These are phyloP conservation scores for Ganoderma boninense DNA, from an alignment of 1,284 basidiomycete species.

Conservation along the genomic window DNA sequence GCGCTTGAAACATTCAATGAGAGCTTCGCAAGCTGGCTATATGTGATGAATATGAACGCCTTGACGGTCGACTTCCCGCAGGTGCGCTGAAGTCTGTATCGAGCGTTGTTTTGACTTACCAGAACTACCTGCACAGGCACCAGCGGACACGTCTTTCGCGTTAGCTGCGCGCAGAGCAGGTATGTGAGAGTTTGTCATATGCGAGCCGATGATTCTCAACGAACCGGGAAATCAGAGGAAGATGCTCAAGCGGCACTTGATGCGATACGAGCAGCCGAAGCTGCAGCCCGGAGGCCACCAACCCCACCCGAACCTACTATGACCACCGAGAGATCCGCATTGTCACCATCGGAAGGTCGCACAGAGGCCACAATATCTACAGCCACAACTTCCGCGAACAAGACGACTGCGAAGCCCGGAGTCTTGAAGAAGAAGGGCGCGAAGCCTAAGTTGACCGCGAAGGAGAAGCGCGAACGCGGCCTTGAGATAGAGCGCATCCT, in stretches of 20 bases:
- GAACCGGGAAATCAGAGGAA: constrained; percentile 37
- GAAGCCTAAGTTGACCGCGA: constrained; percentile 75
- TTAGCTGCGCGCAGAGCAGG: constrained; percentile 69
- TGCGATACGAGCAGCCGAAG: constrained; percentile 39
- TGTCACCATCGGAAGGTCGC: constrained; percentile 30
- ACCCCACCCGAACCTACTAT: constrained; percentile 45
- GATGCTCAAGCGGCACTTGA: constrained; percentile 42
- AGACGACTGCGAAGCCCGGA: constrained; percentile 30
- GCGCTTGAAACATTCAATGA: constrained; percentile 91
- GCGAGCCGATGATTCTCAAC: not conserved
- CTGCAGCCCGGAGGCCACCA: constrained; percentile 39
- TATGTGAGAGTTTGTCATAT: constrained; percentile 39
- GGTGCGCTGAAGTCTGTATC: constrained; percentile 51
- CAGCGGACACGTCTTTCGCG: constrained; percentile 67
- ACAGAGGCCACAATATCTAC: constrained; percentile 43
- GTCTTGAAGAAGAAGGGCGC: constrained; percentile 63
- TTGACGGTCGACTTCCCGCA: constrained; percentile 93
- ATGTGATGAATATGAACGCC: constrained; percentile 94
- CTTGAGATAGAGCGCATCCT: constrained; percentile 79
- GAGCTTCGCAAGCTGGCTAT: constrained; percentile 91
- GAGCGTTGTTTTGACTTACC: constrained; percentile 12
- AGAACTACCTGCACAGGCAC: constrained; percentile 52
- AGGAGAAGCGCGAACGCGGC: constrained; percentile 86
- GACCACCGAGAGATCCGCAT: constrained; percentile 49
- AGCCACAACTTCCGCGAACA: constrained; percentile 48